Conservation (phyloP, 306 rosid species). For the Mimosa pudica region DNA sequence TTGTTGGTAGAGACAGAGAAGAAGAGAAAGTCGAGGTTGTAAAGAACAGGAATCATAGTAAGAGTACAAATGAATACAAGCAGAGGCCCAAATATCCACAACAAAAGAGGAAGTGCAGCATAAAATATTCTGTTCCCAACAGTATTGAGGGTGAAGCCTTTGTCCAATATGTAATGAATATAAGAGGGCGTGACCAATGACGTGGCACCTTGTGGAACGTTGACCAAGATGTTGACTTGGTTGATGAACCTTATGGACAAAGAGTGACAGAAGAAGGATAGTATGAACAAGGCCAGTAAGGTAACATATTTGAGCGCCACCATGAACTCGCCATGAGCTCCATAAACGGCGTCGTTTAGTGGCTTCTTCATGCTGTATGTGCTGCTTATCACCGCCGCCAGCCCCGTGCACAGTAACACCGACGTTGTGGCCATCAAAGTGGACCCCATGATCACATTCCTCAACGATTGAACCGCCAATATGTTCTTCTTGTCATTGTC, state of each 20-base stretch:
- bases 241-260: slow-evolving; percentile 80
- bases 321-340: slow-evolving; percentile 95
- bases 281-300: slow-evolving; percentile 70
- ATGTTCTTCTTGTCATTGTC: slow-evolving; percentile 94
- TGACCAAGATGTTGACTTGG: slow-evolving; percentile 85
- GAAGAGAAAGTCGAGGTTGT: slow-evolving; percentile 72
- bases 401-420: slow-evolving; percentile 69
- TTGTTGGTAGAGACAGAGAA: background rate
- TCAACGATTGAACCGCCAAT: slow-evolving; percentile 78
- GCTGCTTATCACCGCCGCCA: slow-evolving; percentile 93
- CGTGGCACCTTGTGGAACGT: slow-evolving; percentile 60
- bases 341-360: slow-evolving; percentile 70
- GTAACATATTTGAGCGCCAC: slow-evolving; percentile 81
- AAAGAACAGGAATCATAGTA: slow-evolving; percentile 80
- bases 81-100: slow-evolving; percentile 94
- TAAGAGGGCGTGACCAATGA: slow-evolving; percentile 59
- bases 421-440: slow-evolving; percentile 96
- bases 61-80: slow-evolving; percentile 69
- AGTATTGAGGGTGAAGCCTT: slow-evolving; percentile 69
- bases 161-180: slow-evolving; percentile 64
- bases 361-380: slow-evolving; percentile 90
- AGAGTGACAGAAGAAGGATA: slow-evolving; percentile 87
- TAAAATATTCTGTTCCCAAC: slow-evolving; percentile 88
- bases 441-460: slow-evolving; percentile 90
- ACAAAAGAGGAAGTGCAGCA: slow-evolving; percentile 67